Evolutionary conservation across 2,329 filamentous ascomycete species (phyloP).

Genomic region (Fusarium abutilonis): DNA sequence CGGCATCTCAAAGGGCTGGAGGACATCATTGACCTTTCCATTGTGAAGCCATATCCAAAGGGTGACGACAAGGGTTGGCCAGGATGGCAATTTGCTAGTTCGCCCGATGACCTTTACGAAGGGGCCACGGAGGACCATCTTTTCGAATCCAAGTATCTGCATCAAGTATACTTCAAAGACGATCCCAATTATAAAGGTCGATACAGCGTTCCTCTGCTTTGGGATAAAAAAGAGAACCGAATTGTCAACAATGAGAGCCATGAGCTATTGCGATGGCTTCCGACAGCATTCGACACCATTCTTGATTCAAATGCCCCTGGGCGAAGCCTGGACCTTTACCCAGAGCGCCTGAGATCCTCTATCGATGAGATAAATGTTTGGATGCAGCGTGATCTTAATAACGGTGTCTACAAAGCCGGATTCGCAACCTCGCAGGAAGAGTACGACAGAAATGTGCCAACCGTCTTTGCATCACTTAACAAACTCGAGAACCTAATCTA

Average conservation of each 20-base stretch:
- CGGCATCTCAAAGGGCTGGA: slow-evolving; percentile 78
- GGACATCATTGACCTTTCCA: slow-evolving; percentile 70
- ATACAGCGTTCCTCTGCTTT: slow-evolving; percentile 78
- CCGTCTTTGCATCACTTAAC: slow-evolving; percentile 73
- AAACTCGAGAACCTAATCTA: slow-evolving; percentile 68
- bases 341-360: slow-evolving; percentile 58
- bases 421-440: slow-evolving; percentile 73
- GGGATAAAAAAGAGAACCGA: slow-evolving; percentile 71
- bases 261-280: slow-evolving; percentile 87
- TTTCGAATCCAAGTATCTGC: slow-evolving; percentile 72
- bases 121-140: slow-evolving; percentile 70
- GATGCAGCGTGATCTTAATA: slow-evolving; percentile 66
- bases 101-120: slow-evolving; percentile 62
- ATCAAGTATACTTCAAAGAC: slow-evolving; percentile 75
- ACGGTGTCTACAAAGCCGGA: slow-evolving; percentile 64
- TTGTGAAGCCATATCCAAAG: slow-evolving; percentile 74
- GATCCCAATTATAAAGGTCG: slow-evolving; percentile 74
- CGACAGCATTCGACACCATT: slow-evolving; percentile 74
- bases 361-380: slow-evolving; percentile 74
- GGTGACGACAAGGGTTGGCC: slow-evolving; percentile 70
- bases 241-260: slow-evolving; percentile 86
- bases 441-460: slow-evolving; percentile 69
- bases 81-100: slow-evolving; percentile 67
- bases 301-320: slow-evolving; percentile 51
- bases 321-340: slow-evolving; percentile 66